Conservation (phyloP, 208 protist genomes). For the Acanthamoeba lenticulata region DNA sequence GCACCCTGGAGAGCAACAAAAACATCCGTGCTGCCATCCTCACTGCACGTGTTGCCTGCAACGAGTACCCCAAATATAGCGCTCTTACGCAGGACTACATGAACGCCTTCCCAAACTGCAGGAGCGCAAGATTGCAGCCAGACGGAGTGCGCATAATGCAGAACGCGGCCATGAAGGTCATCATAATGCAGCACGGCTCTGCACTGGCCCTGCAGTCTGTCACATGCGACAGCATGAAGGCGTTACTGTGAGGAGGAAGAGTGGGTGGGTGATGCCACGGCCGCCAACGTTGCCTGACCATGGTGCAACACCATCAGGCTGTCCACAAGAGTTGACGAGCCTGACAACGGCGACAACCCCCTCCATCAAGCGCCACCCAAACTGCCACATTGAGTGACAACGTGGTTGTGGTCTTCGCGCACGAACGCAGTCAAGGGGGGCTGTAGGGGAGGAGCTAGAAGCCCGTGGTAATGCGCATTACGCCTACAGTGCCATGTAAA, state of each 20-base stretch:
- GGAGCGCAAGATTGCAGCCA: conserved; percentile 4
- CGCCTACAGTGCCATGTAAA: too few species aligned
- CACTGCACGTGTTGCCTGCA: conserved; percentile 24
- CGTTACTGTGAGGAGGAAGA: conserved; percentile 33
- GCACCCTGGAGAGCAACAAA: conserved; percentile 26
- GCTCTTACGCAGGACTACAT: conserved; percentile 39
- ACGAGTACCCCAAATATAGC: conserved; percentile 32
- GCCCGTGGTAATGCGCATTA: too few species aligned
- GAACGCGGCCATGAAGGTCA: background rate
- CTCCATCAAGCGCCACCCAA: background rate
- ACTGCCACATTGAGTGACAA: conserved; percentile 37
- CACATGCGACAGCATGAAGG: conserved; percentile 39
- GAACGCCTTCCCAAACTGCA: conserved; percentile 48
- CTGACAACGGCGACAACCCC: background rate
- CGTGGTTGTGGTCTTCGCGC: too few species aligned
- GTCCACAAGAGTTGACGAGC: conserved; percentile 13
- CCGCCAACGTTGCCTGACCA: conserved; percentile 11
- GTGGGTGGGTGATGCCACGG: conserved; percentile 15
- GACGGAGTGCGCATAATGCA: background rate
- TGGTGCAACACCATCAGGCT: conserved; percentile 31
- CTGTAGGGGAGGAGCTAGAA: too few species aligned
- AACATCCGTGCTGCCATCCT: conserved; percentile 43
- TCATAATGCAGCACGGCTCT: conserved; percentile 36
- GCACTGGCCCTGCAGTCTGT: conserved; percentile 39
- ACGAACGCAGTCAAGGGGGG: too few species aligned